Conservation (phyloP, 139 green algal species). For the Chlorella vulgaris region DNA sequence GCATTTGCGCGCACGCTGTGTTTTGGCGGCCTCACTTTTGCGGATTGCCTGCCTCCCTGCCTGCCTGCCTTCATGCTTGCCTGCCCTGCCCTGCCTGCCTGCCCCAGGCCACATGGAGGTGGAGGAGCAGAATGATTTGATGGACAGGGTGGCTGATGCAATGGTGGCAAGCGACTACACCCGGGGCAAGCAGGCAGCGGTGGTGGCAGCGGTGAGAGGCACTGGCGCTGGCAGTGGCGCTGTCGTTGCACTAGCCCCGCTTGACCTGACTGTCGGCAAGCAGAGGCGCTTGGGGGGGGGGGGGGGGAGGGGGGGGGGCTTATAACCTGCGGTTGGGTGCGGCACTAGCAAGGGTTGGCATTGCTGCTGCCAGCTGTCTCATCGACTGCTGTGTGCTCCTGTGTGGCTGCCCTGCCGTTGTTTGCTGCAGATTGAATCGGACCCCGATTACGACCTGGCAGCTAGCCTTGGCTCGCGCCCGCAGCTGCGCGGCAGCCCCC, state of each 20-base stretch:
- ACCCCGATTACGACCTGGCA: conserved; percentile 13
- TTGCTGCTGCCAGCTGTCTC: no score
- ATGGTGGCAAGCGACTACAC: no score
- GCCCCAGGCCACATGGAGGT: conserved; percentile 15
- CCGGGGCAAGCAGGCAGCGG: background rate
- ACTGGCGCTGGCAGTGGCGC: no score
- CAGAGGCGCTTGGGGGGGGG: no score
- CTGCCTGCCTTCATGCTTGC: no score
- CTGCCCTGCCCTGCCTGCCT: background rate
- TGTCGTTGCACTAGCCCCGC: no score
- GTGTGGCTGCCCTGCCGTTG: no score
- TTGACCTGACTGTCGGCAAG: no score
- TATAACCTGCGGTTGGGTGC: background rate
- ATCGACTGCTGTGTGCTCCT: background rate
- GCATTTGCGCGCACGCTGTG: no score
- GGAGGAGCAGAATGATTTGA: conserved; percentile 13
- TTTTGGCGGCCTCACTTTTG: no score
- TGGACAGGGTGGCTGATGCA: no score
- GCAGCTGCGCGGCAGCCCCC: conserved; percentile 9
- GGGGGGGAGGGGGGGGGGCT: no score
- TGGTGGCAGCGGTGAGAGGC: background rate
- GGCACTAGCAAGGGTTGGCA: background rate
- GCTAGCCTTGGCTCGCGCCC: background rate
- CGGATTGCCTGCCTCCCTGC: background rate
- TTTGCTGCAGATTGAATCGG: background rate